Evolutionary conservation across 78 protist genomes (phyloP), one percentile per base, ranked within the genome.

Genomic region (Dictyostelium capitatum): DNA sequence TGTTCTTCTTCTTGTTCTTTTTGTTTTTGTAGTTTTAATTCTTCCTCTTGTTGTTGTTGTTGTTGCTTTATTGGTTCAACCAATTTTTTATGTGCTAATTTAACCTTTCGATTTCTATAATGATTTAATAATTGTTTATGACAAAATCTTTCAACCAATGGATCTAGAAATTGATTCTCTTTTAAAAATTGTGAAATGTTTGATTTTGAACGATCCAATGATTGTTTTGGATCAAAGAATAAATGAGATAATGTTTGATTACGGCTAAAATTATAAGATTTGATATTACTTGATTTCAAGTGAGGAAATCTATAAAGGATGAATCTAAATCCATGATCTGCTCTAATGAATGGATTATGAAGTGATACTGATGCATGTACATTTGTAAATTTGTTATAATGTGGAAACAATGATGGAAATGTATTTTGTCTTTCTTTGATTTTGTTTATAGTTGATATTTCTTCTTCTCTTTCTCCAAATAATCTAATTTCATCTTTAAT

Each of bases 281-380:
- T 77, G 4, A 28, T 50, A 20, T 77, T 50, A 43, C 8, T 77
- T 25, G 37, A 15, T 77, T 50, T 77, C 6, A 50, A n/a, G 50
- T 43, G 67, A 19, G 82, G 48, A 4, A 23, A 77, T 28, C 46
- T n/a, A 50, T 77, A 50, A 14, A 50, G 11, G 17, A 77, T 50
- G 30, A 77, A 50, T 50, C 64, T 48, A 77, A 23, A 77, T 1
- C 82, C 82, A 50, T 77, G 82, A 46, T 73, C 79, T 20, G 82
- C 23, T 20, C 67, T 37, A 20, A 77, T 50, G 46, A 77, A 77
- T 50, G 82, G 82, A n/a, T 43, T 50, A 43, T 37, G 64, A 19
- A 43, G 25, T 15, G 67, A 50, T 43, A 50, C 48, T 12, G 82
- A 77, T 28, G 56, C 82, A 23, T 50, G 82, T 15, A 50, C 51